Evolutionary conservation across 805 yeast genomes (phyloP).

Genomic region (Yarrowia bubula): DNA sequence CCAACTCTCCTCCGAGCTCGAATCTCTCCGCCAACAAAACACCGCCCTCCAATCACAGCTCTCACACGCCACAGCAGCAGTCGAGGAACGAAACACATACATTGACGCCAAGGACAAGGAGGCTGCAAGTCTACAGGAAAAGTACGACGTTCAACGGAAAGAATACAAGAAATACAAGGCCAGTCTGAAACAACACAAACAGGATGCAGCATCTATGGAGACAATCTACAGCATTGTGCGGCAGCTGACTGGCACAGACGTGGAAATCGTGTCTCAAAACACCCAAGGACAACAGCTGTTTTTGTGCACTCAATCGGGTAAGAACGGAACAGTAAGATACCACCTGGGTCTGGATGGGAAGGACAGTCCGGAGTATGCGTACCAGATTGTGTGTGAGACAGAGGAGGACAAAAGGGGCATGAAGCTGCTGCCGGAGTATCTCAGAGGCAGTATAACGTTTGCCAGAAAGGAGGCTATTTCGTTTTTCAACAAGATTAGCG

Average conservation of each 20-base stretch:
- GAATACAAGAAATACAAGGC: constrained; percentile 12
- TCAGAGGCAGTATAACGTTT: constrained; percentile 4
- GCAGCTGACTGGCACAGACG: constrained; percentile 5
- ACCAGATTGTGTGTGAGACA: not conserved
- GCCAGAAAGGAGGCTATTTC: constrained; percentile 16
- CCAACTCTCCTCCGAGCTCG: not conserved
- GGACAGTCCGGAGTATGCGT: not conserved
- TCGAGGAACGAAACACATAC: not conserved
- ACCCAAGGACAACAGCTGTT: constrained; percentile 5
- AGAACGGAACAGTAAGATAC: not conserved
- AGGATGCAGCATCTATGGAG: not conserved
- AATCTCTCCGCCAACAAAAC: not conserved
- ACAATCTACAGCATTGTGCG: not conserved
- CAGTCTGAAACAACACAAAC: not conserved
- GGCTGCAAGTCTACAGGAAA: not conserved
- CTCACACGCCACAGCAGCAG: not conserved
- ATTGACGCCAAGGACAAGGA: not conserved
- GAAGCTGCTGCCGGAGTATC: not conserved
- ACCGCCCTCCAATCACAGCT: not conserved
- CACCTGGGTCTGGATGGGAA: not conserved
- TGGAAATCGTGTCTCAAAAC: constrained; percentile 1
- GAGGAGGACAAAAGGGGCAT: not conserved
- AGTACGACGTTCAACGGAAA: not conserved
- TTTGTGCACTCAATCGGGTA: constrained; percentile 15
- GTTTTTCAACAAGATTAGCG: constrained; percentile 11